A percentile compares a stretch with the other conserved stretches of the same genome.
Conservation (phyloP, 352 stramenopile species). For the Blastocystis sp. region DNA sequence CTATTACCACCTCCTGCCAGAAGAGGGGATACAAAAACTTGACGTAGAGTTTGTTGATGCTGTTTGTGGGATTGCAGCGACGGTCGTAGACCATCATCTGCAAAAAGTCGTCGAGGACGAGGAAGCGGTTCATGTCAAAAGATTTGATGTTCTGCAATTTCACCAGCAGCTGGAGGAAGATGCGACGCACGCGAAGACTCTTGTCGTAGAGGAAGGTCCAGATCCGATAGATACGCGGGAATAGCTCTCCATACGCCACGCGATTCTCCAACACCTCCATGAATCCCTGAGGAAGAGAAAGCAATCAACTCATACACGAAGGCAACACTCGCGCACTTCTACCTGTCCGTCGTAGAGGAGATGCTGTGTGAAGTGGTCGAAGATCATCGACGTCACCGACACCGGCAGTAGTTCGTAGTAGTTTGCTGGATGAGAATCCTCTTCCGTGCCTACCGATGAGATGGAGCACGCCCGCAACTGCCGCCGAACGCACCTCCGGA, state of each 20-base stretch:
- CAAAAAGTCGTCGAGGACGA: conserved; percentile 29
- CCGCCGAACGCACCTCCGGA: not conserved
- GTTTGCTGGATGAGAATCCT: not conserved
- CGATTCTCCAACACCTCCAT: conserved; percentile 28
- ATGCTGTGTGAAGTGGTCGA: conserved; percentile 27
- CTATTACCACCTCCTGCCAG: not conserved
- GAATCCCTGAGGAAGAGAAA: not conserved
- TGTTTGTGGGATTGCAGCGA: not conserved
- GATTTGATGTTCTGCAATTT: conserved; percentile 53
- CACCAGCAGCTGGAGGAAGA: conserved; percentile 21
- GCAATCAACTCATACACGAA: not conserved
- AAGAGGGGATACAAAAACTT: conserved; percentile 22
- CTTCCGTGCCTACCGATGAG: not conserved
- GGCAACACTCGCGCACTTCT: conserved; percentile 12
- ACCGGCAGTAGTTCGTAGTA: conserved; percentile 30
- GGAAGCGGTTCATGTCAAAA: not conserved
- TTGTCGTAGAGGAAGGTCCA: conserved; percentile 23
- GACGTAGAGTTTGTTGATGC: conserved; percentile 7
- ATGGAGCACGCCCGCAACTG: conserved; percentile 13
- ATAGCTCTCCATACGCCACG: not conserved
- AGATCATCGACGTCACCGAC: conserved; percentile 24
- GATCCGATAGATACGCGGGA: not conserved
- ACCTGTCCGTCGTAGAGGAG: conserved; percentile 7
- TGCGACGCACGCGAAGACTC: not conserved
- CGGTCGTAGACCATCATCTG: conserved; percentile 4